Conservation (phyloP, 768 basidiomycete species). For the Lactarius tabidus region DNA sequence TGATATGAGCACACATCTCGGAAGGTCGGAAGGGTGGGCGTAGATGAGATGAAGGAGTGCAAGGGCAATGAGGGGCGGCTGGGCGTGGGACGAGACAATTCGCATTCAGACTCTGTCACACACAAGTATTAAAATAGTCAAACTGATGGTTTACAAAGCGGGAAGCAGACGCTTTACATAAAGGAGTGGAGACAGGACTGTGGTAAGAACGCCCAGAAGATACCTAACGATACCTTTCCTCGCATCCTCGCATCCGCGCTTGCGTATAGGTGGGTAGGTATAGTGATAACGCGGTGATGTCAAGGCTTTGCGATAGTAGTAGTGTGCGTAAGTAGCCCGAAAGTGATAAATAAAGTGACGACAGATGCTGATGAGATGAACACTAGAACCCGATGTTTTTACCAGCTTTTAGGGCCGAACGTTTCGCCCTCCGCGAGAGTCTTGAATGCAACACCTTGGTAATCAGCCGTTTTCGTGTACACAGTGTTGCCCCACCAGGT, state of each 20-base stretch:
- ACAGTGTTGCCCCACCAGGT: slow-evolving; percentile 59
- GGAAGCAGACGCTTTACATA: neutral
- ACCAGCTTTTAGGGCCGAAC: neutral
- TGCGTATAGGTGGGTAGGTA: neutral
- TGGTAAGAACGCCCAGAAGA: neutral
- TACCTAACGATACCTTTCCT: neutral
- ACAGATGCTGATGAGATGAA: neutral
- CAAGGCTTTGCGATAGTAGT: neutral
- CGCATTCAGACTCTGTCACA: neutral
- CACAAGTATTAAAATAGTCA: neutral
- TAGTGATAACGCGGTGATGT: neutral
- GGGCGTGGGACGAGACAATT: neutral
- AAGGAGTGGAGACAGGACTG: neutral
- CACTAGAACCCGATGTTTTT: neutral
- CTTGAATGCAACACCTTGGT: neutral
- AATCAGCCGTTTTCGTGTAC: neutral
- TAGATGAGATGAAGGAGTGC: too few species aligned
- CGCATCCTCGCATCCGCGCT: neutral
- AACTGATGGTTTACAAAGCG: neutral
- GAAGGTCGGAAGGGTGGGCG: too few species aligned
- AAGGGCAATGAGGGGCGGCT: too few species aligned
- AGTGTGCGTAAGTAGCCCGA: neutral
- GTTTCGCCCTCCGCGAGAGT: neutral
- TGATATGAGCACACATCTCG: neutral
- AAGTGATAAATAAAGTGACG: neutral